Percentiles rank a stretch among this genome's conserved stretches.
phyloP scores from a whole-genome alignment of 1,284 basidiomycete genomes.

The Leucoagaricus sp. region DNA sequence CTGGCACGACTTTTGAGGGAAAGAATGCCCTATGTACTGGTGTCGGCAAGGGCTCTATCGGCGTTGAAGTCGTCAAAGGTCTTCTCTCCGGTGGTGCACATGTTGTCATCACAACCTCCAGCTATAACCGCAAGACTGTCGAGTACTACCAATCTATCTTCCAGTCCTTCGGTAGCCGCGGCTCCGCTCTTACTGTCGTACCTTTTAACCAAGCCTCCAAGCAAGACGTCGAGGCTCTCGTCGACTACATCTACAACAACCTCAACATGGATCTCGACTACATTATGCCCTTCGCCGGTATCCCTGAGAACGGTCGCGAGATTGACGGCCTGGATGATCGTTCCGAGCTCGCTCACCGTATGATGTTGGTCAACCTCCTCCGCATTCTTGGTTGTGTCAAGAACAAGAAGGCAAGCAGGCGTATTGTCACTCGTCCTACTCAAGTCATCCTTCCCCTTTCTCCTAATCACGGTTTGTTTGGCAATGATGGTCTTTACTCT shows the following conservation, averaged over 20 bases:
- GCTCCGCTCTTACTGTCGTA: slow-evolving; percentile 94
- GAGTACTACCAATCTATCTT: slow-evolving; percentile 99
- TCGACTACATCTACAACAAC: slow-evolving; percentile 97
- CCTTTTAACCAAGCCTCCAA: slow-evolving; percentile 99
- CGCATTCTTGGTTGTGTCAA: slow-evolving; percentile 97
- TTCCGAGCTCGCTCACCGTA: slow-evolving; percentile 96
- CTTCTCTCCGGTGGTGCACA: slow-evolving; percentile 95
- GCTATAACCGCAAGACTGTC: slow-evolving; percentile 91
- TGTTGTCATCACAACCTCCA: slow-evolving; percentile 96
- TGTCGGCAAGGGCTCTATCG: slow-evolving; percentile 97
- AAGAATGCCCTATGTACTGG: slow-evolving; percentile 98
- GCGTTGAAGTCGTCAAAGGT: slow-evolving; percentile 96
- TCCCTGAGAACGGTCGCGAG: slow-evolving; percentile 97
- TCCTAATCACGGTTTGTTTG: slow-evolving; percentile 97
- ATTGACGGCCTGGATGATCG: slow-evolving; percentile 97
- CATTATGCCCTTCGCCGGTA: slow-evolving; percentile 96
- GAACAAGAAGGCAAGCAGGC: slow-evolving; percentile 94
- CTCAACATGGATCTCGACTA: slow-evolving; percentile 97
- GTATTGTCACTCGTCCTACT: slow-evolving; percentile 96
- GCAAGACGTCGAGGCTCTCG: slow-evolving; percentile 95
- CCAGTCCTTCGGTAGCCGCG: slow-evolving; percentile 93
- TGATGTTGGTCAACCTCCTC: slow-evolving; percentile 94
- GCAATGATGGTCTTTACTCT: slow-evolving; percentile 97
- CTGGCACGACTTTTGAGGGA: slow-evolving; percentile 97
- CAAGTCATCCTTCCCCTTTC: slow-evolving; percentile 97